A percentile compares a stretch with the other conserved stretches of the same genome.
Evolutionary conservation across 163 green algal genomes (phyloP).

Genomic region (Prototheca wickerhamii): DNA sequence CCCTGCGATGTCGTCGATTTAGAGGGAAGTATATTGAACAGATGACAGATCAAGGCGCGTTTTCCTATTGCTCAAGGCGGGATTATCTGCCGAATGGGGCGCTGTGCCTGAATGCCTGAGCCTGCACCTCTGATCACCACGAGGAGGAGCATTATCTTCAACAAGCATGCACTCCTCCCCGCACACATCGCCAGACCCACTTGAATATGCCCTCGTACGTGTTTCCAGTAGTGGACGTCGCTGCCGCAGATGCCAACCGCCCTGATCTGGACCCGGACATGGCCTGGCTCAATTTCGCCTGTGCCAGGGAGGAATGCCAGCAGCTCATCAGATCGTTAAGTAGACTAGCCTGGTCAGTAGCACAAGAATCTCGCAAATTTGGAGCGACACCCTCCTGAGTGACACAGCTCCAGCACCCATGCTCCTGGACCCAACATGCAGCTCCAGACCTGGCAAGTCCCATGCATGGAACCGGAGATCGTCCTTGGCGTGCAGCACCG

Average conservation of each 20-base stretch:
- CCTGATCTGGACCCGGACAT: slow-evolving; percentile 45
- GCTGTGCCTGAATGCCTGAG: too few species aligned
- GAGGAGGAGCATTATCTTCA: too few species aligned
- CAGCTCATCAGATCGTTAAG: background rate
- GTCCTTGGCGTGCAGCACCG: slow-evolving; percentile 51
- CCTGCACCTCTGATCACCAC: too few species aligned
- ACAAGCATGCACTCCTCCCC: too few species aligned
- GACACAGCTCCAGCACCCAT: background rate
- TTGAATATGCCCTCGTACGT: slow-evolving; percentile 7
- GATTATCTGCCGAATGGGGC: too few species aligned
- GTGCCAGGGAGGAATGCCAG: background rate
- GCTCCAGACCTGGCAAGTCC: slow-evolving; percentile 14
- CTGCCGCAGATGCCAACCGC: slow-evolving; percentile 58
- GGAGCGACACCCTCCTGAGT: too few species aligned
- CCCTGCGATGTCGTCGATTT: slow-evolving; percentile 19
- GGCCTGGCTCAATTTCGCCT: slow-evolving; percentile 13
- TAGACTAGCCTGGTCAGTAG: background rate
- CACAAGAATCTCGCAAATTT: background rate
- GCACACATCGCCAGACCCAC: background rate
- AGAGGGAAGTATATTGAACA: background rate
- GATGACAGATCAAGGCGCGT: background rate
- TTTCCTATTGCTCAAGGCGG: too few species aligned
- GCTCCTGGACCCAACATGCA: background rate
- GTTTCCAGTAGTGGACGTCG: slow-evolving; percentile 51
- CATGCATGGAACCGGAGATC: slow-evolving; percentile 42